Conservation (phyloP, 1,139 yeast species). For the Kazachstania sp. region DNA sequence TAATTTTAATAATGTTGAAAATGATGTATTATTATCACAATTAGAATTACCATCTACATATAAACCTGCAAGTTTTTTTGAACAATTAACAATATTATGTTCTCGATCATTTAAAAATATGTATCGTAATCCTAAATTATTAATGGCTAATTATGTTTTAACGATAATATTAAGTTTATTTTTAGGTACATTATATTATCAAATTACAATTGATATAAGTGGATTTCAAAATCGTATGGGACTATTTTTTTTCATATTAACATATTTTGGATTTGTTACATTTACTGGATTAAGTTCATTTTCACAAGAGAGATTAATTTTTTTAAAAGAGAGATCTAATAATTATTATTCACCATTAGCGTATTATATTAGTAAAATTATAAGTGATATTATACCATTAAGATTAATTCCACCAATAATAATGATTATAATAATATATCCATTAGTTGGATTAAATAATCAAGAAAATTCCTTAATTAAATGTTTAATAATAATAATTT, state of each 20-base stretch:
- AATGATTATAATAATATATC: constrained; percentile 78
- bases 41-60: constrained; percentile 10
- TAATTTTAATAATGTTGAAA: constrained; percentile 18
- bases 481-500: constrained; percentile 57
- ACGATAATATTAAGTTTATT: constrained; percentile 70
- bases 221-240: constrained; percentile 96
- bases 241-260: constrained; percentile 76
- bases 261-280: constrained; percentile 89
- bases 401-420: constrained; percentile 85
- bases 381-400: constrained; percentile 84
- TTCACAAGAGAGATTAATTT: constrained; percentile 78
- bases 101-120: constrained; percentile 86
- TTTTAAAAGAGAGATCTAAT: constrained; percentile 86
- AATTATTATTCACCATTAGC: constrained; percentile 84
- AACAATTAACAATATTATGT: constrained; percentile 62
- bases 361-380: constrained; percentile 73
- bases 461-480: constrained; percentile 69
- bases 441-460: constrained; percentile 77
- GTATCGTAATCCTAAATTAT: constrained; percentile 80
- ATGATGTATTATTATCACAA: constrained; percentile 6
- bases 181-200: constrained; percentile 78
- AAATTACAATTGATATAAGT: constrained; percentile 77
- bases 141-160: constrained; percentile 72
- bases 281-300: constrained; percentile 86
- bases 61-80: constrained; percentile 46